Evolutionary conservation across 1,284 basidiomycete genomes (phyloP).

Genomic region (Fomitopsis pinicola): DNA sequence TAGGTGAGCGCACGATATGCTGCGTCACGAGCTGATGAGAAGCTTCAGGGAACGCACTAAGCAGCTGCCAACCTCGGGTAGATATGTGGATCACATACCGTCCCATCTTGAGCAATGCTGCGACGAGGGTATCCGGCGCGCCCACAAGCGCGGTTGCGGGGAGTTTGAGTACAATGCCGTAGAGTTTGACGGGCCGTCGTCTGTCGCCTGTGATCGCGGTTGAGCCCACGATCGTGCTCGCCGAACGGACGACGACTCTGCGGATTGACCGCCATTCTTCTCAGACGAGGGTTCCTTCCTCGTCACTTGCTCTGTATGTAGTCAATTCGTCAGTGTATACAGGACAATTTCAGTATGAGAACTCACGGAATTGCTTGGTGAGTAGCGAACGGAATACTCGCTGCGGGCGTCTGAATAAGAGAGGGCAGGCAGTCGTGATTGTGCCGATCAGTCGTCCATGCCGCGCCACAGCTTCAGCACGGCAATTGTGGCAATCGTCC

Average conservation of each 20-base stretch:
- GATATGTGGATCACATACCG: slow-evolving; percentile 24
- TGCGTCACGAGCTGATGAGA: slow-evolving; percentile 35
- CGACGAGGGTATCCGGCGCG: slow-evolving; percentile 25
- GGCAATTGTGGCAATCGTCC: too few relatives aligned
- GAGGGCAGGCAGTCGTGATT: too few relatives aligned
- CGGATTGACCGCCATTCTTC: neutral
- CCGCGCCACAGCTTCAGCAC: too few relatives aligned
- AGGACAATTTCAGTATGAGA: too few relatives aligned
- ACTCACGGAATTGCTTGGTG: too few relatives aligned
- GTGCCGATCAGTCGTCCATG: too few relatives aligned
- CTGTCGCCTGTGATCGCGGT: neutral
- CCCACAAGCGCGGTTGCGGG: neutral
- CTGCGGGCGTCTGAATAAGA: too few relatives aligned
- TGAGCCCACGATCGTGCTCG: neutral
- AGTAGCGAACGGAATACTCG: too few relatives aligned
- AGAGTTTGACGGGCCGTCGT: neutral
- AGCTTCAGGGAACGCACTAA: neutral
- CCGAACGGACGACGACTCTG: neutral
- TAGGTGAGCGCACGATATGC: slow-evolving; percentile 39
- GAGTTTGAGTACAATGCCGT: neutral
- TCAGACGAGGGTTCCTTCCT: neutral
- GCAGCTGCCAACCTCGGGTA: neutral
- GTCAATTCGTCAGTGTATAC: too few relatives aligned
- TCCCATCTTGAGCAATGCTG: slow-evolving; percentile 36
- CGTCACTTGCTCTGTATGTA: too few relatives aligned